Conservation (phyloP, 2,329 filamentous ascomycete genomes). For the Alternaria dauci region DNA sequence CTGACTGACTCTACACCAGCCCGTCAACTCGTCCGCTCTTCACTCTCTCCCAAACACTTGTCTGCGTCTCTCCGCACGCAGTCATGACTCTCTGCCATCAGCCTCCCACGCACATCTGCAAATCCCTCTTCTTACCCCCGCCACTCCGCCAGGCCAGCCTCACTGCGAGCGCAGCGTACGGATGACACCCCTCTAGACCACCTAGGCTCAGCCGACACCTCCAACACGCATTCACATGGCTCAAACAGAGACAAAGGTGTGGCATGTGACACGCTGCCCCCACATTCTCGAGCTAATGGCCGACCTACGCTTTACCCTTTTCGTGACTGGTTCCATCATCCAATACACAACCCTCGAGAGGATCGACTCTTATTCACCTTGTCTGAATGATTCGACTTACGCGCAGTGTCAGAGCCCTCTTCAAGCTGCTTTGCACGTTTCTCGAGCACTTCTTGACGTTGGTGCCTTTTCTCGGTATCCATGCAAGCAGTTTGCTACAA, state of each 20-base stretch:
- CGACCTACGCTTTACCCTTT: constrained; percentile 16
- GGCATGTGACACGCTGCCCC: constrained; percentile 34
- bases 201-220: constrained; percentile 23
- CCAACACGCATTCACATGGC: constrained; percentile 22
- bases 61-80: neutral
- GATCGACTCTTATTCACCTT: neutral
- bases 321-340: constrained; percentile 10
- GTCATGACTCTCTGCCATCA: neutral
- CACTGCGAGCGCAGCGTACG: constrained; percentile 21
- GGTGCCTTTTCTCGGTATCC: neutral
- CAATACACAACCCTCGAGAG: constrained; percentile 2
- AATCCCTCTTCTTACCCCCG: neutral
- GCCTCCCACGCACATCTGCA: neutral
- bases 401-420: neutral
- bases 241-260: constrained; percentile 25
- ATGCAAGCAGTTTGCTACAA: neutral
- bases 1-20: neutral
- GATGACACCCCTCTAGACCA: constrained; percentile 32
- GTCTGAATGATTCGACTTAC: neutral
- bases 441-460: neutral
- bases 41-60: neutral
- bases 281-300: constrained; percentile 24
- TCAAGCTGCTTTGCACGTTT: neutral
- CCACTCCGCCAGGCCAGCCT: constrained; percentile 1
- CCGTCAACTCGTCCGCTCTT: neutral